These are phyloP conservation scores for Calonectria crousiana DNA, from an alignment of 2,329 filamentous ascomycete genomes.

Conservation along the genomic window DNA sequence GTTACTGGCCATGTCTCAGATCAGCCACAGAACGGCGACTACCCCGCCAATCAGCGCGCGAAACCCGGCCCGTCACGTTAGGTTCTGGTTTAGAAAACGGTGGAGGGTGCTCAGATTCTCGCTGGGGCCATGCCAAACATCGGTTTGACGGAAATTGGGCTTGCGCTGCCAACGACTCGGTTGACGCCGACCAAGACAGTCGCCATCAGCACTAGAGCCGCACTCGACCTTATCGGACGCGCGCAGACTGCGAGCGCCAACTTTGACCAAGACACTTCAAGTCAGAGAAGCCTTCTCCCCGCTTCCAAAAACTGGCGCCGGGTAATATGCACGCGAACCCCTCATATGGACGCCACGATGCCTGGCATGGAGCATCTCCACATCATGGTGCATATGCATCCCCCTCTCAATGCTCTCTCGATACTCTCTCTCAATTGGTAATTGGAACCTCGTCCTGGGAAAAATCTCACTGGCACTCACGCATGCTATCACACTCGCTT, in stretches of 20 bases:
- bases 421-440: background rate
- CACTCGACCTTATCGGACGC: background rate
- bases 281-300: background rate
- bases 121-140: slow-evolving; percentile 15
- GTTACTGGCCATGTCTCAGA: slow-evolving; percentile 6
- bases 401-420: background rate
- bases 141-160: slow-evolving; percentile 22
- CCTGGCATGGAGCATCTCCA: background rate
- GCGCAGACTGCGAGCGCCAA: background rate
- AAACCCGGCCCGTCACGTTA: background rate
- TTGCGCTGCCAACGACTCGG: slow-evolving; percentile 2
- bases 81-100: slow-evolving; percentile 5
- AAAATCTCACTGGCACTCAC: background rate
- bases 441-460: background rate
- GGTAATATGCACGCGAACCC: slow-evolving; percentile 10
- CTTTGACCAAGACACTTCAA: slow-evolving; percentile 1
- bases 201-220: slow-evolving; percentile 3
- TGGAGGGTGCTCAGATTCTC: slow-evolving; percentile 2
- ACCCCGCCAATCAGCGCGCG: slow-evolving; percentile 17
- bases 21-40: slow-evolving; percentile 1
- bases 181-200: background rate
- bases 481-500: background rate
- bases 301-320: background rate
- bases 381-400: slow-evolving; percentile 18
- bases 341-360: slow-evolving; percentile 6